Conservation (phyloP, 176 grass and related monocot species). For the Hordeum vulgare region DNA sequence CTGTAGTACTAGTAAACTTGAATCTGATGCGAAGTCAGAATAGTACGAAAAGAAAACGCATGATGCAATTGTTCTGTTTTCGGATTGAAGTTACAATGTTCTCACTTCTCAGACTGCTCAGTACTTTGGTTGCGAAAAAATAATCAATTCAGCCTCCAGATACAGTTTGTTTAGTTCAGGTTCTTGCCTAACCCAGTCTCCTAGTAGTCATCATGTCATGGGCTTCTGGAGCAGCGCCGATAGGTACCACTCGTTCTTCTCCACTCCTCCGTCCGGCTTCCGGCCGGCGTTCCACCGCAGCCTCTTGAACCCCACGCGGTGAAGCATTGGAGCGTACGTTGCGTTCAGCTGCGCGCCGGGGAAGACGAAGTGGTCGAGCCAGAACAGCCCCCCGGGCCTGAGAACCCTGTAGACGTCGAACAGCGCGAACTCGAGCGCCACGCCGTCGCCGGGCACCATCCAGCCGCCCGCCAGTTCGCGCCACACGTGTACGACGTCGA, state of each 20-base stretch:
- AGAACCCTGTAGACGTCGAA: constrained; percentile 73
- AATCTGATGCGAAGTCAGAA: not conserved
- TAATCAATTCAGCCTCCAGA: not conserved
- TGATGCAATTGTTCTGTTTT: not conserved
- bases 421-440: constrained; percentile 49
- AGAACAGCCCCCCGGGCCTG: constrained; percentile 45
- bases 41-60: not conserved
- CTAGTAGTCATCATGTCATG: constrained; percentile 12
- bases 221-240: constrained; percentile 55
- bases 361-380: constrained; percentile 53
- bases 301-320: constrained; percentile 28
- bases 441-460: constrained; percentile 22
- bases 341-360: constrained; percentile 27
- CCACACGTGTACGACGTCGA: constrained; percentile 56
- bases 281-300: constrained; percentile 32
- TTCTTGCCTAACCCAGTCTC: not conserved
- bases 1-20: not conserved
- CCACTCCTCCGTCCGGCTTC: constrained; percentile 34
- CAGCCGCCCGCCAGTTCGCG: constrained; percentile 22
- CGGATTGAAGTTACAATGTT: not conserved
- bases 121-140: not conserved
- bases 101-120: not conserved
- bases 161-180: not conserved
- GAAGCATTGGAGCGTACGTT: constrained; percentile 35
- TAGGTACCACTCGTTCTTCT: constrained; percentile 40